These are phyloP conservation scores for Viola odorata DNA, from an alignment of 345 rosid genomes.

Conservation along the genomic window DNA sequence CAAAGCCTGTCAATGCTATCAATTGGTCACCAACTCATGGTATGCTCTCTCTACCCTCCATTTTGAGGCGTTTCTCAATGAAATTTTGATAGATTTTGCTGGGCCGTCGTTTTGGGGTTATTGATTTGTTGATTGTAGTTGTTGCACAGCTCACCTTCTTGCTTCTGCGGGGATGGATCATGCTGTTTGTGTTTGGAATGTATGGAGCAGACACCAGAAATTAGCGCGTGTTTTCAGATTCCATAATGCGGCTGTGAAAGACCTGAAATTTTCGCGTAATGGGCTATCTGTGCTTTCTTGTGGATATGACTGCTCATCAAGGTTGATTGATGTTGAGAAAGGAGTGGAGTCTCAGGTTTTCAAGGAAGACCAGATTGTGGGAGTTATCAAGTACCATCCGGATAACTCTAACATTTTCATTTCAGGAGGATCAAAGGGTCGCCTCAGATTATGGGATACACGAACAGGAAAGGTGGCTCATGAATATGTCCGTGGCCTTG, in stretches of 20 bases:
- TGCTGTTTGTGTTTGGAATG: conserved; percentile 65
- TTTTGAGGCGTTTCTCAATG: not conserved
- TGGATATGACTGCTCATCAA: conserved; percentile 69
- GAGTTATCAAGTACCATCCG: conserved; percentile 62
- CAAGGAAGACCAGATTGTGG: conserved; percentile 65
- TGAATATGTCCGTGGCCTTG: conserved; percentile 50
- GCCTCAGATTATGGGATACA: conserved; percentile 74
- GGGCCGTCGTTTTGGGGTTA: conserved; percentile 20
- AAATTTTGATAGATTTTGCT: not conserved
- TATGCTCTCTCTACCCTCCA: conserved; percentile 22
- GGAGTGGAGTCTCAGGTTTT: conserved; percentile 53
- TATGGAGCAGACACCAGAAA: conserved; percentile 62
- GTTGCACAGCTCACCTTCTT: conserved; percentile 80
- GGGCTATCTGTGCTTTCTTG: conserved; percentile 63
- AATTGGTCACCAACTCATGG: conserved; percentile 74
- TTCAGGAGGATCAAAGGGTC: conserved; percentile 73
- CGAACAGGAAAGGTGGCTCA: conserved; percentile 52
- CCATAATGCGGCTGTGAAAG: conserved; percentile 66
- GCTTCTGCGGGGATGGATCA: conserved; percentile 87
- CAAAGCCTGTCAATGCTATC: conserved; percentile 66
- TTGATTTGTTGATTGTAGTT: conserved; percentile 46
- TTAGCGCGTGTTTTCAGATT: conserved; percentile 46
- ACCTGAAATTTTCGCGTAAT: conserved; percentile 63
- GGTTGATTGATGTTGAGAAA: conserved; percentile 71
- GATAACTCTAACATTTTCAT: conserved; percentile 61